Evolutionary conservation across 805 yeast genomes (phyloP), one percentile per base, ranked within the genome.

Genomic region (Wickerhamomyces bovis): DNA sequence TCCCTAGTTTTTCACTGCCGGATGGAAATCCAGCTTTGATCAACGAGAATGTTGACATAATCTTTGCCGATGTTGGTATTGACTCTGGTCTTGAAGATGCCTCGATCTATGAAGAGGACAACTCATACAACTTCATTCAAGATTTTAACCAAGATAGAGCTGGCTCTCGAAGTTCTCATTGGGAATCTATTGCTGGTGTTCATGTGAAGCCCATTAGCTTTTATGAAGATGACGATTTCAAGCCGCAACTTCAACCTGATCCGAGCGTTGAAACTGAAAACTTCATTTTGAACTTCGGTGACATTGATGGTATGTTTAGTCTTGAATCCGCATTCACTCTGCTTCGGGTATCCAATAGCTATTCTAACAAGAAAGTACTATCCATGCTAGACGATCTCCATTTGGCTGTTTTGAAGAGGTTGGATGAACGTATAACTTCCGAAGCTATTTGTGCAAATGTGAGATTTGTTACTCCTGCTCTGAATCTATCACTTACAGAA

Each of bases 351-450:
- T 13, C 66, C 69, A 21, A 63, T 62, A 16, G 66, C 68, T 15
- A 67, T 75, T 3, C 58, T 80, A 30, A 44, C n/a, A 28, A 16
- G 13, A 35, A 15, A 2, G 12, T 36, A 16, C 73, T 72, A 10
- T 68, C 72, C 12, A 68, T 80, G 6, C 66, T 89, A 54, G 97
- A 90, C 61, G 61, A 62, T 16, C 64, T 89, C 15, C 95, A 90
- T 49, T 61, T 77, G 16, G 77, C 78, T 10, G 76, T 84, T 3
- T 70, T 86, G 12, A 62, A 64, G 30, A 64, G 67, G 9, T 61
- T 86, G 22, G 64, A 69, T 22, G 44, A 43, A 8, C 60, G 66
- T 20, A 56, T 73, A 40, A 46, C 54, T 5, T 63, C 67, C 2
- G 52, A 63, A 0, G 64, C 72, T 1, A 53, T 61, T n/a, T 68